phyloP scores from a whole-genome alignment of 805 yeast genomes.

The Blastobotrys terrestris region DNA sequence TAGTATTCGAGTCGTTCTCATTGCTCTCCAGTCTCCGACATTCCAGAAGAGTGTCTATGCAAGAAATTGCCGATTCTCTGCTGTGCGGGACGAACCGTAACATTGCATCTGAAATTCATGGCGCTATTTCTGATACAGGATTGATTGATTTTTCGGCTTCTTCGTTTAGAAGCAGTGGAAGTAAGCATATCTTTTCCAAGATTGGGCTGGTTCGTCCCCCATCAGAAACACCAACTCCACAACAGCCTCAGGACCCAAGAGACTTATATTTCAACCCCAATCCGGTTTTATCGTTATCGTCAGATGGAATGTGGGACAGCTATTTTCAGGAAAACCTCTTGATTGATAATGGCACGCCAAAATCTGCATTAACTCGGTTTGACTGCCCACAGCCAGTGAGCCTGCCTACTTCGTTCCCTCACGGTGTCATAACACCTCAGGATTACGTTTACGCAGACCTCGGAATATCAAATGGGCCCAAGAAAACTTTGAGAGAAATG shows the following conservation, averaged over 20 bases:
- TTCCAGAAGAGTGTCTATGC: slow-evolving; percentile 34
- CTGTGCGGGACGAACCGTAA: slow-evolving; percentile 40
- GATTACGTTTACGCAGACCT: slow-evolving; percentile 13
- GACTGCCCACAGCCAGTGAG: slow-evolving; percentile 15
- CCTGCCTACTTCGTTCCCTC: slow-evolving; percentile 16
- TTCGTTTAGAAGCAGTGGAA: background rate
- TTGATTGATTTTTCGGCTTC: background rate
- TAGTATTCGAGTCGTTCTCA: slow-evolving; percentile 43
- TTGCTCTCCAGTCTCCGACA: slow-evolving; percentile 36
- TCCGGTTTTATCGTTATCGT: background rate
- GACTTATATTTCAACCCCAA: background rate
- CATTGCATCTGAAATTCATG: slow-evolving; percentile 38
- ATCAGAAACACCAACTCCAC: background rate
- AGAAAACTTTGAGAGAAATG: slow-evolving; percentile 15
- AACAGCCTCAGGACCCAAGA: background rate
- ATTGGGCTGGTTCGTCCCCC: slow-evolving; percentile 8
- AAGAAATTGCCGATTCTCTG: slow-evolving; percentile 38
- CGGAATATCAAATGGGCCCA: slow-evolving; percentile 18
- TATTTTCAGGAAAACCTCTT: slow-evolving; percentile 9
- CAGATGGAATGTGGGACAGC: slow-evolving; percentile 6
- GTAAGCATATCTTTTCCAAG: slow-evolving; percentile 6
- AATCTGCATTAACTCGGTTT: slow-evolving; percentile 8
- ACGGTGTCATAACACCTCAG: slow-evolving; percentile 5
- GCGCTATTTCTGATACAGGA: slow-evolving; percentile 9
- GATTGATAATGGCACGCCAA: slow-evolving; percentile 14